Conservation (phyloP, 2,329 filamentous ascomycete genomes). For the Pestalotiopsis sp. region DNA sequence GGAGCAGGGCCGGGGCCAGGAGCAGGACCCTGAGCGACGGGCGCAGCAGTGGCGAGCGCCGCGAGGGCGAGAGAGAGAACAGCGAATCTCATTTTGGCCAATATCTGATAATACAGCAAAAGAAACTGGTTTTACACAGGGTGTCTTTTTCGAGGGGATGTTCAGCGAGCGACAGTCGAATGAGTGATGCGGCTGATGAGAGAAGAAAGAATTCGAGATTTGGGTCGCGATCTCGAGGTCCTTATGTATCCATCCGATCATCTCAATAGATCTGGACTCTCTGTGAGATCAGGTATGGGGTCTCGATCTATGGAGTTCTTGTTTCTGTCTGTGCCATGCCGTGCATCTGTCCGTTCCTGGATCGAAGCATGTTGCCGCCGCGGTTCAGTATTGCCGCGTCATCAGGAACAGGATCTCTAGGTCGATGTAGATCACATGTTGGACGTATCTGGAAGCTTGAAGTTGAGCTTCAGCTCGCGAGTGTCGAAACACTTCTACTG, state of each 20-base stretch:
- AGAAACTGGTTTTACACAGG: neutral
- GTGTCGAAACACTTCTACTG: neutral
- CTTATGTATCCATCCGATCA: conserved; percentile 9
- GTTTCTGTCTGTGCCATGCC: neutral
- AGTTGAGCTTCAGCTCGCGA: conserved; percentile 4
- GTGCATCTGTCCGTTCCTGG: neutral
- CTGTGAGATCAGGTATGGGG: neutral
- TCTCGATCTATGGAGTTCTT: neutral
- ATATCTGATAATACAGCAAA: neutral
- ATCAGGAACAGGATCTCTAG: neutral
- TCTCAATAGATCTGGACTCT: too few species aligned
- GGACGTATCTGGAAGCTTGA: conserved; percentile 12
- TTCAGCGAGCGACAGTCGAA: conserved; percentile 6
- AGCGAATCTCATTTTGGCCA: conserved; percentile 5
- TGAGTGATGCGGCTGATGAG: conserved; percentile 10
- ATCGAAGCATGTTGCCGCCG: neutral
- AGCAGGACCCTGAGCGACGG: neutral
- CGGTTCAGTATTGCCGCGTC: conserved; percentile 8
- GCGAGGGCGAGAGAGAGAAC: conserved; percentile 6
- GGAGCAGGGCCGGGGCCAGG: neutral
- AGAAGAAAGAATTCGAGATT: neutral
- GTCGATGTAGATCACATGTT: conserved; percentile 3
- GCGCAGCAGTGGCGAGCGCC: conserved; percentile 1
- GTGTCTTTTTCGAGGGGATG: neutral
- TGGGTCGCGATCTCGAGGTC: neutral